Percentiles rank a stretch among this genome's conserved stretches.
phyloP scores from a whole-genome alignment of 768 basidiomycete species.

The Lentinula raphanica region DNA sequence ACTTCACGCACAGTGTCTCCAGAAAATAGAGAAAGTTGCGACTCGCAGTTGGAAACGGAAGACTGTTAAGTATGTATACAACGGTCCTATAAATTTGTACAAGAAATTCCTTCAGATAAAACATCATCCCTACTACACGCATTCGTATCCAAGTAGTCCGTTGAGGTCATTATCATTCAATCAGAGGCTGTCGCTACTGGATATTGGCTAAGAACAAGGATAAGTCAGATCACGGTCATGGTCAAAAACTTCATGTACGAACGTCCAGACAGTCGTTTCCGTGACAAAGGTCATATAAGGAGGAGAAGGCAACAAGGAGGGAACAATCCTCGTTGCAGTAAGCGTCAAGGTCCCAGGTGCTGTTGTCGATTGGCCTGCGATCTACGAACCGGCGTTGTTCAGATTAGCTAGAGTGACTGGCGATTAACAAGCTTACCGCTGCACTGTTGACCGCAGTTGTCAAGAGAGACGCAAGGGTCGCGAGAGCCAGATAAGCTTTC shows the following conservation, averaged over 20 bases:
- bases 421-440: neutral
- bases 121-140: too few relatives aligned
- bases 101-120: too few relatives aligned
- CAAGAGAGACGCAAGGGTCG: neutral
- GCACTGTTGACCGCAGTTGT: neutral
- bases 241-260: neutral
- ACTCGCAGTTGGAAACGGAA: too few relatives aligned
- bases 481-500: neutral
- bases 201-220: neutral
- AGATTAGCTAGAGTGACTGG: neutral
- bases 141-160: too few relatives aligned
- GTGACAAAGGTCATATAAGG: conserved; percentile 1
- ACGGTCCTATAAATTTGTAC: too few relatives aligned
- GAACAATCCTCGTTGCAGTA: conserved; percentile 1
- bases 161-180: neutral
- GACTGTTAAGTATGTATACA: too few relatives aligned
- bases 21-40: too few relatives aligned
- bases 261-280: conserved; percentile 1
- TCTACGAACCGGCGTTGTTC: neutral
- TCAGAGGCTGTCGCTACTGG: neutral
- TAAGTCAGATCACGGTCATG: neutral
- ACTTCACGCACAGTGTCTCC: too few relatives aligned
- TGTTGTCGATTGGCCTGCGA: neutral
- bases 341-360: neutral
- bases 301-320: neutral